phyloP scores from a whole-genome alignment of 108 stramenopile species.

The Cyclotella baltica region DNA sequence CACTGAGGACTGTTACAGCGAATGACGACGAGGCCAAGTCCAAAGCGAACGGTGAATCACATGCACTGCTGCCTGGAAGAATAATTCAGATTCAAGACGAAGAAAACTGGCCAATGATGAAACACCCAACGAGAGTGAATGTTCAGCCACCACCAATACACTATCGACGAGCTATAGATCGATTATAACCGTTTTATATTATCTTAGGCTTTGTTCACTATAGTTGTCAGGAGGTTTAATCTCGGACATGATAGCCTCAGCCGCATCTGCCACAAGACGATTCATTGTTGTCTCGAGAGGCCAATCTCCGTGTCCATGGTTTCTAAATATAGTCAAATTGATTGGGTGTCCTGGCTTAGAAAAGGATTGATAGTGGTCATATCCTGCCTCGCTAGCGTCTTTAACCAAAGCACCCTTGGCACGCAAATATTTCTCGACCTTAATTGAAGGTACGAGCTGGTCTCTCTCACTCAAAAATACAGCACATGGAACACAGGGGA shows the following conservation, averaged over 20 bases:
- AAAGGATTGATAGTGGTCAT: constrained; percentile 50
- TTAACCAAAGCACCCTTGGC: constrained; percentile 64
- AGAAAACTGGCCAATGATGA: constrained; percentile 26
- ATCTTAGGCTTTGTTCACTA: background rate
- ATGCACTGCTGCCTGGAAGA: constrained; percentile 47
- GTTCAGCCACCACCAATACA: background rate
- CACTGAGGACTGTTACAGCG: constrained; percentile 3
- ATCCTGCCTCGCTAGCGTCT: constrained; percentile 49
- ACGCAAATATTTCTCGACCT: constrained; percentile 70
- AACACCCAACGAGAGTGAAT: constrained; percentile 2
- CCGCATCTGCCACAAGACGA: constrained; percentile 42
- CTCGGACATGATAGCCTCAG: constrained; percentile 33
- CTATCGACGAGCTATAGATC: constrained; percentile 27
- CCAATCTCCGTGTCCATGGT: constrained; percentile 72
- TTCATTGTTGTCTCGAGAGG: constrained; percentile 35
- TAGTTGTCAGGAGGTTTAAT: background rate
- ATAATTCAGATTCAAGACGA: constrained; percentile 36
- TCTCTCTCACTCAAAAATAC: constrained; percentile 83
- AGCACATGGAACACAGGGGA: constrained; percentile 70
- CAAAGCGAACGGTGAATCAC: constrained; percentile 9
- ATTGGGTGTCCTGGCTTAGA: constrained; percentile 51
- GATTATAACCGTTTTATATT: background rate
- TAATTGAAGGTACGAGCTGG: constrained; percentile 76
- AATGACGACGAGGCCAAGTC: constrained; percentile 3
- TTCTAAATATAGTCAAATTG: constrained; percentile 70